Percentiles rank a stretch among this genome's conserved stretches.
phyloP scores from a whole-genome alignment of 495 filamentous ascomycete species.

The Talaromyces stipitatus region DNA sequence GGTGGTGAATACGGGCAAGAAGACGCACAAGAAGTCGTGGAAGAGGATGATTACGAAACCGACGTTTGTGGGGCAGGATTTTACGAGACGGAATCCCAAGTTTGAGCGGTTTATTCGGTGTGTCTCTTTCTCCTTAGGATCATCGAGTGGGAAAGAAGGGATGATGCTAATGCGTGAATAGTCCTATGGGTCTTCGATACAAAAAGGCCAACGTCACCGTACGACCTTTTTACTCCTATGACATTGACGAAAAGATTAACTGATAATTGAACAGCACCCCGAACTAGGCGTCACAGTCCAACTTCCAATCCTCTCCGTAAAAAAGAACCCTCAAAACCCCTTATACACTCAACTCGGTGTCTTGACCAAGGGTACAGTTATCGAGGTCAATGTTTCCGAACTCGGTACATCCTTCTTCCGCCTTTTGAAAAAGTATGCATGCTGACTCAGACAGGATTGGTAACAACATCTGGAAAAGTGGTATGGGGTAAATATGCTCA shows the following conservation, averaged over 20 bases:
- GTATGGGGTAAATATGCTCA: slow-evolving; percentile 87
- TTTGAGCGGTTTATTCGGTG: slow-evolving; percentile 75
- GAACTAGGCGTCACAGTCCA: slow-evolving; percentile 86
- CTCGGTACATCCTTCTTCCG: slow-evolving; percentile 45
- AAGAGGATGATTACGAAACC: slow-evolving; percentile 95
- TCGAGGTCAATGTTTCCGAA: slow-evolving; percentile 94
- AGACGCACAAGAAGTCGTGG: slow-evolving; percentile 72
- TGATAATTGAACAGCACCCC: slow-evolving; percentile 39
- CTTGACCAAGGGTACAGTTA: slow-evolving; percentile 85
- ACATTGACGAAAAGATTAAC: background rate
- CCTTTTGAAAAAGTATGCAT: background rate
- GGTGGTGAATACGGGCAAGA: slow-evolving; percentile 91
- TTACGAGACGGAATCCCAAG: slow-evolving; percentile 88
- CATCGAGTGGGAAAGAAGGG: slow-evolving; percentile 30
- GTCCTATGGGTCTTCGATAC: slow-evolving; percentile 77
- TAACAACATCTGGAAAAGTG: slow-evolving; percentile 88
- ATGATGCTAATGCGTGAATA: slow-evolving; percentile 53
- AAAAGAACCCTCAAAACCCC: slow-evolving; percentile 96
- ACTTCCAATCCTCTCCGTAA: slow-evolving; percentile 85
- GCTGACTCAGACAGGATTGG: slow-evolving; percentile 36
- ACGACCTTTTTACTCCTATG: slow-evolving; percentile 12
- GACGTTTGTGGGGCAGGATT: slow-evolving; percentile 83
- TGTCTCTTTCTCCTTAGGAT: slow-evolving; percentile 24
- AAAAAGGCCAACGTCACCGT: slow-evolving; percentile 89
- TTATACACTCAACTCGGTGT: slow-evolving; percentile 94